Base-by-base conservation (phyloP, 2,329 filamentous ascomycete species). In the Aspergillus piperis region DNA sequence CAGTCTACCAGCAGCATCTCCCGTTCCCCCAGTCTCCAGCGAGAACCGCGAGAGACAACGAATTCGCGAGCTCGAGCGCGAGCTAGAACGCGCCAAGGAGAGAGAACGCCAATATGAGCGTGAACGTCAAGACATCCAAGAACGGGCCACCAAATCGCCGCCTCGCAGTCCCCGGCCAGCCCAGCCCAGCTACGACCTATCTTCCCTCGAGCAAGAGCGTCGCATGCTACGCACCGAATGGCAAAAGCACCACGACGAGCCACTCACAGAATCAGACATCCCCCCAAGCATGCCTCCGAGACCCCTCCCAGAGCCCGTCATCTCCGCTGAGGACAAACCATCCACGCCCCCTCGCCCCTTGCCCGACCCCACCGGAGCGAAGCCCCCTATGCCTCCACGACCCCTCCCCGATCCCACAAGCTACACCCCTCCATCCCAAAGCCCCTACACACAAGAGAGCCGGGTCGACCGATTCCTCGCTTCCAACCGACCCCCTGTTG, bases 41-140 rank as follows among this genome's bases (percentile, higher is more conserved):
- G 83, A 77, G 62, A 80, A 79, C 23, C 76, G 80, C 2, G 85
- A 94, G 73, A 86, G 82, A 63, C 84, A 83, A 64, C 87, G 92
- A 42, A 88, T 97, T 63, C 85, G 85, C 68, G 89, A 97, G 72
- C 82, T 98, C 5, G 94, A 98, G 77, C 82, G 83, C 32, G 85
- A 91, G 70, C 81, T 91, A 1, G 86, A 87, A 68, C 82, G 86
- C 68, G 88, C 89, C 13, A 85, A 88, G 65, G 86, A 88, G 65
- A 82, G 88, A 48, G 88, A 91, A 70, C 81, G 81, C 41, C 82
- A 85, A 67, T 90, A 90, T 68, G 82, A 88, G 68, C 77, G 76
- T 23, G 86, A 88, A 70, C 81, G 87, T 11, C 82, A 86, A 62
- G 82, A 83, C 25, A 77, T 83, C 21, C 64, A 68, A 21, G 64